Conservation (phyloP, 257 asterid species). For the Solanum medicagineum region DNA sequence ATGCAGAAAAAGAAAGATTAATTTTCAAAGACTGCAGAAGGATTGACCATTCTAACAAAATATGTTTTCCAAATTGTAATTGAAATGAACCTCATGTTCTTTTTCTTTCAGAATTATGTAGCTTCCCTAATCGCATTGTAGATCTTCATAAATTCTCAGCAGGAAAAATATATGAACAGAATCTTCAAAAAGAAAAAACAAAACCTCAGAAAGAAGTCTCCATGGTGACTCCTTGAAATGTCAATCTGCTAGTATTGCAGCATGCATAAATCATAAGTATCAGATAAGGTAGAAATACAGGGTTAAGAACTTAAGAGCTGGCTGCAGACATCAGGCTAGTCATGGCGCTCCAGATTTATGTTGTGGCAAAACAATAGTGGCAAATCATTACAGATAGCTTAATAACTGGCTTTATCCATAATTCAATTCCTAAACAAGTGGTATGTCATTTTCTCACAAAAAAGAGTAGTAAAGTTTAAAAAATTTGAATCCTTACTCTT, state of each 20-base stretch:
- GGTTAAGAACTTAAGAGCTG: background rate
- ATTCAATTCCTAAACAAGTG: background rate
- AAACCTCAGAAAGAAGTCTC: background rate
- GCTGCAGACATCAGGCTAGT: background rate
- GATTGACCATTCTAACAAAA: background rate
- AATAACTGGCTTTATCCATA: background rate
- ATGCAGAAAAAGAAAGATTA: background rate
- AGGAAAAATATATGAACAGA: background rate
- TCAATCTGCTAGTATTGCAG: background rate
- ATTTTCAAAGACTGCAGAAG: background rate
- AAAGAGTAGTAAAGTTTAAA: background rate
- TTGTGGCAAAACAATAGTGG: background rate
- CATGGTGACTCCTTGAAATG: background rate
- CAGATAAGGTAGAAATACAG: background rate
- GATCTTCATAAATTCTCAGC: background rate
- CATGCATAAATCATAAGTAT: background rate
- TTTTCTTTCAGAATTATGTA: background rate
- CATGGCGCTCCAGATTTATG: background rate
- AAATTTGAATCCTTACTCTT: slow-evolving; percentile 19
- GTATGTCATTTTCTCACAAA: background rate
- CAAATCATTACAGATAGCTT: background rate
- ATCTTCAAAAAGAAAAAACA: background rate
- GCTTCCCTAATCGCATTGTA: background rate
- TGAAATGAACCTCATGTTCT: background rate
- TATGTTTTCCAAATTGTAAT: background rate